Base-by-base conservation (phyloP, 164 flowering plant genomes). In the Annona cherimola region DNA sequence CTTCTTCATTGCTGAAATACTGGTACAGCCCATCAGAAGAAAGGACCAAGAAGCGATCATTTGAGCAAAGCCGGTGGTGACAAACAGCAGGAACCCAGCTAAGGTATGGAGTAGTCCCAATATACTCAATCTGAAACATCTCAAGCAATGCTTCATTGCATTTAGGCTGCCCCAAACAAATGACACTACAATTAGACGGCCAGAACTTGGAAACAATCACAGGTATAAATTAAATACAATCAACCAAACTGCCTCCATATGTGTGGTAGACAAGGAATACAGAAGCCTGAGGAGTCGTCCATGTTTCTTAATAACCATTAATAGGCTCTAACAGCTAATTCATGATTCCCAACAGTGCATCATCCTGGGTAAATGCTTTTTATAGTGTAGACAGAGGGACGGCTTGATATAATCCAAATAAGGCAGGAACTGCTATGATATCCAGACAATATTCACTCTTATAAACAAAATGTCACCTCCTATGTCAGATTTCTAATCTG, bases 21-120 rank as follows among this genome's bases (percentile, higher is more conserved):
- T 88, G 88, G 71, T 87, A 88, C 61, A 88, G 87, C 60, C 90
- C 92, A 76, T 88, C 92, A 45, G 92, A 88, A 18, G 90, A 87
- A 70, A 88, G 84, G 60, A 88, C 85, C 83, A 88, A 71, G 80
- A 87, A 88, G 42, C 84, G 86, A 45, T 88, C 92, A 76, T 79
- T 81, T 43, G 89, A 81, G 66, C 86, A 81, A 41, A 88, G 90
- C 16, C 88, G 80, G 75, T 87, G 89, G 70, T 88, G 90, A 77
- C 66, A 26, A 19, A 84, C 71, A 62, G 78, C 82, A 64, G 92
- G 90, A n/a, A 75, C 78, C 75, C 90, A 87, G 72, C 85, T 86
- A 64, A 88, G 43, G 67, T 87, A 88, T 8, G 92, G 87, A 62
- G 84, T 67, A 62, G 72, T 81, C 70, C 92, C 92, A 68, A 85